A percentile compares a stretch with the other conserved stretches of the same genome.
These are phyloP conservation scores for Colletotrichum sp. DNA, from an alignment of 2,329 filamentous ascomycete genomes.

Conservation along the genomic window DNA sequence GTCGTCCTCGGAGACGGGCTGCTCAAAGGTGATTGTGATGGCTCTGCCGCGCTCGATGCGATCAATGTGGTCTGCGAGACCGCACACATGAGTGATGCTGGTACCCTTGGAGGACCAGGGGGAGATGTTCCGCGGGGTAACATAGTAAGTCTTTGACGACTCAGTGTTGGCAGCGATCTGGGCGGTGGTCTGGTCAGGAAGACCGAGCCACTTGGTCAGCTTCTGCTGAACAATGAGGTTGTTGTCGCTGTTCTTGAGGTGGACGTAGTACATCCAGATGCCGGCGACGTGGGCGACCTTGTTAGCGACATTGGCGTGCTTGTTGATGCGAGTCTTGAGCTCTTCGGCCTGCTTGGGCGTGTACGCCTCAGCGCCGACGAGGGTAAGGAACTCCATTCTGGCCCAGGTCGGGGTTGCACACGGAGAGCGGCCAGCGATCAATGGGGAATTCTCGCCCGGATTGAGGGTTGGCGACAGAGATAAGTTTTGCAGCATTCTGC, in stretches of 20 bases:
- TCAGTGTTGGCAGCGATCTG: slow-evolving; percentile 51
- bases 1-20: slow-evolving; percentile 43
- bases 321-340: slow-evolving; percentile 50
- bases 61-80: slow-evolving; percentile 70
- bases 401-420: slow-evolving; percentile 17
- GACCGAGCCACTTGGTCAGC: slow-evolving; percentile 37
- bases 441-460: slow-evolving; percentile 18
- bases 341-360: slow-evolving; percentile 48
- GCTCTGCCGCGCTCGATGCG: slow-evolving; percentile 88
- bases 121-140: slow-evolving; percentile 85
- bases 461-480: slow-evolving; percentile 8
- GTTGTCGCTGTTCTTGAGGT: slow-evolving; percentile 55
- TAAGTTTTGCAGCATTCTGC: slow-evolving; percentile 16
- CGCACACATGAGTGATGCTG: slow-evolving; percentile 91
- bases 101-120: slow-evolving; percentile 98
- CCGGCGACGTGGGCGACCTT: slow-evolving; percentile 53
- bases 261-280: slow-evolving; percentile 70
- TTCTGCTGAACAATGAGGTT: slow-evolving; percentile 47
- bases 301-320: slow-evolving; percentile 29
- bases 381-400: slow-evolving; percentile 30
- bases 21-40: slow-evolving; percentile 70
- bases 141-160: slow-evolving; percentile 55
- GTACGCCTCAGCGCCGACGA: slow-evolving; percentile 55
- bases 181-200: slow-evolving; percentile 45
- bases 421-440: slow-evolving; percentile 20